Conservation (phyloP, 2,329 filamentous ascomycete species). For the Talaromyces atroroseus region DNA sequence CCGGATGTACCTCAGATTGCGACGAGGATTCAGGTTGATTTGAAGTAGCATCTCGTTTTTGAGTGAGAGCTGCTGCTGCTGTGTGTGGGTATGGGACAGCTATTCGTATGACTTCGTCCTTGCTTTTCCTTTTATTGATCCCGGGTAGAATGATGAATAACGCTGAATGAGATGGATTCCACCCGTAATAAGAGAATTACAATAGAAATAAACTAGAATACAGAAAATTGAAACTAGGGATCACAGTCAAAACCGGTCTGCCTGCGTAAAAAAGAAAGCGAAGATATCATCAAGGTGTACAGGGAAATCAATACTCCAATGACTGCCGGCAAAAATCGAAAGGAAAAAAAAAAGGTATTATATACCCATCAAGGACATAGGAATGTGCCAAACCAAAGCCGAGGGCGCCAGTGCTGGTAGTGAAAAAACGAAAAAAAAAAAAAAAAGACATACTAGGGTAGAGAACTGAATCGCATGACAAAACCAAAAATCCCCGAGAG, state of each 20-base stretch:
- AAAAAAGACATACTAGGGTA: background rate
- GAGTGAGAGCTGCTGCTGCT: too few species aligned
- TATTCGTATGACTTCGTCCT: too few species aligned
- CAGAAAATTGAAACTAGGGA: background rate
- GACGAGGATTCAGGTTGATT: conserved; percentile 1
- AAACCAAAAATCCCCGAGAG: background rate
- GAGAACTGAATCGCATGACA: background rate
- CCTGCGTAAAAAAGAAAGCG: background rate
- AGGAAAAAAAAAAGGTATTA: background rate
- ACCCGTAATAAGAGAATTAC: background rate
- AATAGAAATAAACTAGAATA: background rate
- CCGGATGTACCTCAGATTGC: background rate
- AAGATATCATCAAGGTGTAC: background rate
- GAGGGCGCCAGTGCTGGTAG: background rate
- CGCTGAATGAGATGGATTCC: background rate
- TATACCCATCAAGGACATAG: background rate
- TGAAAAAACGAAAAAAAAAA: too few species aligned
- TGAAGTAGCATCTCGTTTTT: background rate
- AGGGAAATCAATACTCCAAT: background rate
- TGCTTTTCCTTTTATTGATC: too few species aligned
- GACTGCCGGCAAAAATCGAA: background rate
- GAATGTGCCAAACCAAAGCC: background rate
- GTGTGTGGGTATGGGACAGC: too few species aligned
- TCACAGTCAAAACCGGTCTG: background rate
- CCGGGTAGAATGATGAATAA: background rate